phyloP scores from a whole-genome alignment of 768 basidiomycete genomes.

The Boletus tomentosulus region DNA sequence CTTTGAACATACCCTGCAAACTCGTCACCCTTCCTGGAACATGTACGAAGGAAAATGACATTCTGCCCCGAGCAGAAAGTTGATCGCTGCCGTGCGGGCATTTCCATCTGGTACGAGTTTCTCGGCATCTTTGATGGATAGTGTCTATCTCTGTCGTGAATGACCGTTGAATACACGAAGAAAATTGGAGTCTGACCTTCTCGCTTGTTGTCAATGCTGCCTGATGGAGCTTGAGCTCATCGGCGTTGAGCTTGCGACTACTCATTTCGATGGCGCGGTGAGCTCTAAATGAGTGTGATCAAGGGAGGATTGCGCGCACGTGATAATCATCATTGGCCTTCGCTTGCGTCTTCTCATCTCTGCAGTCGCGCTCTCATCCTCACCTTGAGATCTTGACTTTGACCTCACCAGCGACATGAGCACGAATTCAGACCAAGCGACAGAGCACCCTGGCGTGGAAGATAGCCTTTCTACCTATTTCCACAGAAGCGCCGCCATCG shows the following conservation, averaged over 20 bases:
- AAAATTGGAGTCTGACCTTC: constrained; percentile 43
- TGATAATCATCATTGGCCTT: constrained; percentile 4
- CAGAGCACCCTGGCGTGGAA: constrained; percentile 1
- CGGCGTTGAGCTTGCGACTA: constrained; percentile 54
- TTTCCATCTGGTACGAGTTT: constrained; percentile 56
- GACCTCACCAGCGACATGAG: constrained; percentile 14
- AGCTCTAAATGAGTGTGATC: not conserved
- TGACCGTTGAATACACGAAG: constrained; percentile 13
- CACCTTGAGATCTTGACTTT: not conserved
- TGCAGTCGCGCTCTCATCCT: not conserved
- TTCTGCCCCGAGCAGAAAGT: constrained; percentile 65
- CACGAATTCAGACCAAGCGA: not conserved
- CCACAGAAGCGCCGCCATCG: constrained; percentile 22
- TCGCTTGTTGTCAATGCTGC: constrained; percentile 47
- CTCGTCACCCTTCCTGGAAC: not conserved
- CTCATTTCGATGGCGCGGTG: constrained; percentile 37
- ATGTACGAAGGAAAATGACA: not conserved
- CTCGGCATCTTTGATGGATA: constrained; percentile 60
- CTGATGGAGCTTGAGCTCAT: constrained; percentile 59
- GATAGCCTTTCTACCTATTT: constrained; percentile 27
- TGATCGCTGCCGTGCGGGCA: constrained; percentile 68
- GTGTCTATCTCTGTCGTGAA: constrained; percentile 29
- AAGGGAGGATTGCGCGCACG: constrained; percentile 9
- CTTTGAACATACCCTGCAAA: constrained; percentile 58
- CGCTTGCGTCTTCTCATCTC: not conserved